Evolutionary conservation across 2,329 filamentous ascomycete genomes (phyloP), one percentile per base, ranked within the genome.

Genomic region (Phoma herbarum): DNA sequence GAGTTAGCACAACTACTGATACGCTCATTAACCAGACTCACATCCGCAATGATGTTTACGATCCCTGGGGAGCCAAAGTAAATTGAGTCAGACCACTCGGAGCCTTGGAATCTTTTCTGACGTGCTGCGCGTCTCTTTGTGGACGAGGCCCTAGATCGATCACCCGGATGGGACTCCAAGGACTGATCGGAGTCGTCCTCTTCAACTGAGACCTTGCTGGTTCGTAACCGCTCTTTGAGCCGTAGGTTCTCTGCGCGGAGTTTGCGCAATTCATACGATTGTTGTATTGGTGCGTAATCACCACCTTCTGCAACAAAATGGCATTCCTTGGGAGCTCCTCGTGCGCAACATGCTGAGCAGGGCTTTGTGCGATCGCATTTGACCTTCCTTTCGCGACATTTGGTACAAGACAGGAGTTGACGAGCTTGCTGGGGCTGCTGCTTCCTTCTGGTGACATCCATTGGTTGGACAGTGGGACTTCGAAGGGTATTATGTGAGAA

Each of bases 291-390:
- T 49, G 74, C 75, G 66, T 80, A 82, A 49, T 82, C 78, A 35
- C 77, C 77, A 25, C 79, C 79, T 59, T 82, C 80, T 7, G 77
- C 77, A 9, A 80, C 69, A 59, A 82, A 83, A 44, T 81, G 75
- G 60, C 81, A 83, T 52, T 82, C 78, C 58, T 79, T 80, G 3
- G 81, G 80, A 42, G 77, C 74, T 12, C 81, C 81, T 54, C 81
- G 75, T 45, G 80, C 80, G 64, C 80, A 82, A 61, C 80, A 83
- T 41, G 81, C 80, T 22, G 78, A 80, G 67, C 80, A 83, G 44
- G 81, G 81, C 63, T 81, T 81, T 39, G 78, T 82, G 51, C 80
- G 78, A 72, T 82, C 80, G 62, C 81, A 83, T 79, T 82, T 82
- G 55, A 83, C 80, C 59, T 83, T 83, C 29, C 81, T 73, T 59